Evolutionary conservation across 1,139 yeast species (phyloP).

Genomic region (Yamadazyma atlantica): DNA sequence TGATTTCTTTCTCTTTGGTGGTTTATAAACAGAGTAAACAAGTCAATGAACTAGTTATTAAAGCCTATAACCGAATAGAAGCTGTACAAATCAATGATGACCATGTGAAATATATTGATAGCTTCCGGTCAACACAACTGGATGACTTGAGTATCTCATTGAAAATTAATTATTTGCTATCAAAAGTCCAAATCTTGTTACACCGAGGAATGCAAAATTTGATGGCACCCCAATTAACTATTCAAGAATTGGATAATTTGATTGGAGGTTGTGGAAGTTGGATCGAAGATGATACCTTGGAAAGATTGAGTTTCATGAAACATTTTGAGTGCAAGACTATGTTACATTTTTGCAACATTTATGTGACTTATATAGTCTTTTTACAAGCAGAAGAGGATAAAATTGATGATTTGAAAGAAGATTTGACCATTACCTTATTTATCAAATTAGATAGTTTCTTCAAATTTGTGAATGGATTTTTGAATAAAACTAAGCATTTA

Average conservation of each 20-base stretch:
- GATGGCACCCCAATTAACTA: conserved; percentile 23
- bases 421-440: conserved; percentile 21
- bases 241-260: conserved; percentile 24
- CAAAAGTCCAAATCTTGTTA: conserved; percentile 24
- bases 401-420: conserved; percentile 19
- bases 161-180: conserved; percentile 30
- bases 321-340: conserved; percentile 28
- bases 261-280: conserved; percentile 28
- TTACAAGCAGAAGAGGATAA: conserved; percentile 37
- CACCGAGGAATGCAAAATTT: conserved; percentile 24
- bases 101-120: conserved; percentile 27
- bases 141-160: conserved; percentile 22
- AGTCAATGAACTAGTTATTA: conserved; percentile 22
- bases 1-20: conserved; percentile 28
- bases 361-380: conserved; percentile 29
- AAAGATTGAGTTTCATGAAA: conserved; percentile 16
- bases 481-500: conserved; percentile 5
- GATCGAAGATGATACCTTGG: conserved; percentile 22
- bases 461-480: conserved; percentile 12
- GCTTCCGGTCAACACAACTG: conserved; percentile 18
- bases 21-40: conserved; percentile 24
- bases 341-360: conserved; percentile 31
- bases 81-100: conserved; percentile 23
- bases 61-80: conserved; percentile 24
- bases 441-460: conserved; percentile 12